A percentile compares a stretch with the other conserved stretches of the same genome.
Conservation (phyloP, 305 asterid species). For the Rubia occidens region DNA sequence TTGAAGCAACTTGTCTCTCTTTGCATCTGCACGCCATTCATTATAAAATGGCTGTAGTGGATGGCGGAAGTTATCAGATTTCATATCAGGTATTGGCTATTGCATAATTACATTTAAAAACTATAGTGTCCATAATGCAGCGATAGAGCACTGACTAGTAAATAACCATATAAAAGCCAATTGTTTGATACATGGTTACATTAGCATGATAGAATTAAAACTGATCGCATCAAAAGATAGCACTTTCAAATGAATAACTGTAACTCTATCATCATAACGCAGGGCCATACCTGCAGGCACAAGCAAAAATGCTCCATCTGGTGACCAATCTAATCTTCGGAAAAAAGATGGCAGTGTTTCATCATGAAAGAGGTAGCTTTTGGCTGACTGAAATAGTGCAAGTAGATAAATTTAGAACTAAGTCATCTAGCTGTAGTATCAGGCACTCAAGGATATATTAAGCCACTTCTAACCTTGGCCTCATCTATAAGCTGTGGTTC, state of each 20-base stretch:
- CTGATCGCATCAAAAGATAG: background rate
- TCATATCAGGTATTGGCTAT: background rate
- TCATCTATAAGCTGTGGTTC: constrained; percentile 58
- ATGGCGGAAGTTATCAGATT: background rate
- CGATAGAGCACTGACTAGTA: background rate
- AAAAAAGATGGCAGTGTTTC: constrained; percentile 98
- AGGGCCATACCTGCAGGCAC: constrained; percentile 77
- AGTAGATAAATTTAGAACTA: background rate
- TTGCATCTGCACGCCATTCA: background rate
- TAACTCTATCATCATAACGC: background rate
- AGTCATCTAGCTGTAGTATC: background rate
- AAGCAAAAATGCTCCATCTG: constrained; percentile 90
- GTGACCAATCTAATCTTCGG: constrained; percentile 94
- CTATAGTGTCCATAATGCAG: background rate
- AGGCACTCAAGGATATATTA: constrained; percentile 1
- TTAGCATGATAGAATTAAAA: background rate
- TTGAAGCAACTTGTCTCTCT: background rate
- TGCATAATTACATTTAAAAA: background rate
- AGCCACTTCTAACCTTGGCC: constrained; percentile 54
- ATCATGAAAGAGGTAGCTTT: constrained; percentile 84
- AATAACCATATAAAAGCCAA: background rate
- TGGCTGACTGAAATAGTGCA: constrained; percentile 47
- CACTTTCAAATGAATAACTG: background rate
- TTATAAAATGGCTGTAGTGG: background rate
- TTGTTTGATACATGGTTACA: background rate